These are phyloP conservation scores for Barnettozyma botsteinii DNA, from an alignment of 805 yeast genomes.

Conservation along the genomic window DNA sequence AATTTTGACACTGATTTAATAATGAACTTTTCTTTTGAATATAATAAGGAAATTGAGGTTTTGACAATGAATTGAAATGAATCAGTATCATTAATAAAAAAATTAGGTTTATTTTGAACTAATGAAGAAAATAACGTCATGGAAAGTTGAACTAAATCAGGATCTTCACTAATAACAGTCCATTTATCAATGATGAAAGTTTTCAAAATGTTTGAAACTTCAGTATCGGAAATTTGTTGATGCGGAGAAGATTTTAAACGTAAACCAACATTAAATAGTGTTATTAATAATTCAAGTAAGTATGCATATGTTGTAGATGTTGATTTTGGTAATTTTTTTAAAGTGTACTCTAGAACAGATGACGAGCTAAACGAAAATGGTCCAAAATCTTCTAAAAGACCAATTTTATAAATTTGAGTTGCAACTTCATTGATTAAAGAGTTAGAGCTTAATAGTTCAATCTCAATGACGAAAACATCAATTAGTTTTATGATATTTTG, in stretches of 20 bases:
- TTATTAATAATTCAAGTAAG: slow-evolving; percentile 17
- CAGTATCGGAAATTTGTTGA: slow-evolving; percentile 9
- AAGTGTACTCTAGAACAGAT: slow-evolving; percentile 36
- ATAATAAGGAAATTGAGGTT: slow-evolving; percentile 27
- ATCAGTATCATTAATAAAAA: slow-evolving; percentile 34
- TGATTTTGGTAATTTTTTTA: slow-evolving; percentile 22
- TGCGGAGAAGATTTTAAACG: neutral
- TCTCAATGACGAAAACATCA: slow-evolving; percentile 35
- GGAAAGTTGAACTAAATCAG: slow-evolving; percentile 51
- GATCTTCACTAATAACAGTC: slow-evolving; percentile 40
- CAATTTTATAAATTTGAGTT: slow-evolving; percentile 55
- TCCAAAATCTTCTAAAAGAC: slow-evolving; percentile 61
- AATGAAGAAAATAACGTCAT: slow-evolving; percentile 47
- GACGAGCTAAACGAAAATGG: slow-evolving; percentile 53
- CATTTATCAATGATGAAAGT: slow-evolving; percentile 15
- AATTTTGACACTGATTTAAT: slow-evolving; percentile 46
- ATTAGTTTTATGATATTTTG: slow-evolving; percentile 36
- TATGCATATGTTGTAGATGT: slow-evolving; percentile 5
- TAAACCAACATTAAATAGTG: slow-evolving; percentile 18
- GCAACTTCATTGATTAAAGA: slow-evolving; percentile 55
- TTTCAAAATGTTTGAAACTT: slow-evolving; percentile 15
- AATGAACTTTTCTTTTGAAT: slow-evolving; percentile 44
- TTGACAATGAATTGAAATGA: slow-evolving; percentile 22
- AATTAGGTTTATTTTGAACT: slow-evolving; percentile 43
- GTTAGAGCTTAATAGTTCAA: slow-evolving; percentile 34